Conservation (phyloP, 441 rosid genomes). For the Pelargonium cotyledonis region DNA sequence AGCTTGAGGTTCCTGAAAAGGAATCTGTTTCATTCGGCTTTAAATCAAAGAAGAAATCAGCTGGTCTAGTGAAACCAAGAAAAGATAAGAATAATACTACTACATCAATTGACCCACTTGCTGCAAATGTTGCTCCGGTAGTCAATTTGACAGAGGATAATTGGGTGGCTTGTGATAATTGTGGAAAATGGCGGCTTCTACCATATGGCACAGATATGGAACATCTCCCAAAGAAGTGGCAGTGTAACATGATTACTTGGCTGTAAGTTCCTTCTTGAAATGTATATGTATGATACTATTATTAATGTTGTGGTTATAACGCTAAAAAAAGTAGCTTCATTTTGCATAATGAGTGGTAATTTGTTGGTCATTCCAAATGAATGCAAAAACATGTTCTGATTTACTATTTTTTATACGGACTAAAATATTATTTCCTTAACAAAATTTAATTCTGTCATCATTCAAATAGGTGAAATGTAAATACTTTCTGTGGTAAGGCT, state of each 20-base stretch:
- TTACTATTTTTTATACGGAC: background rate
- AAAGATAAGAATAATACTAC: background rate
- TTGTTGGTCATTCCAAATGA: background rate
- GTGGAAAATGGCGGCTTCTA: slow-evolving; percentile 68
- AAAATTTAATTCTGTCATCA: slow-evolving; percentile 10
- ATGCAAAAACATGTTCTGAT: background rate
- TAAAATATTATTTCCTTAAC: slow-evolving; percentile 5
- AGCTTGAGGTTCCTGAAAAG: slow-evolving; percentile 3
- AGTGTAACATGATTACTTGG: slow-evolving; percentile 75
- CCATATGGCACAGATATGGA: slow-evolving; percentile 43
- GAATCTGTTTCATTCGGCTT: background rate
- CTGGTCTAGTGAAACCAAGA: background rate
- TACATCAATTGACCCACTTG: slow-evolving; percentile 8
- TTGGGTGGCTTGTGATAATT: slow-evolving; percentile 66
- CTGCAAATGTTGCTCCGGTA: slow-evolving; percentile 22
- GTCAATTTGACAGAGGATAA: slow-evolving; percentile 25
- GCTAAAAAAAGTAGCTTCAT: background rate
- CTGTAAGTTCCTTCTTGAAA: slow-evolving; percentile 47
- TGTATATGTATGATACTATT: background rate
- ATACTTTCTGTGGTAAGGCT: slow-evolving; percentile 12
- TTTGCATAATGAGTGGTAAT: background rate
- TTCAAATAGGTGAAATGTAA: background rate
- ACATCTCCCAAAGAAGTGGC: slow-evolving; percentile 64
- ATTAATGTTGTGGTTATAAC: background rate
- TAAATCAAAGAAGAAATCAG: slow-evolving; percentile 8